Conservation (phyloP, 495 filamentous ascomycete genomes). For the Trichocladium uniseriatum region DNA sequence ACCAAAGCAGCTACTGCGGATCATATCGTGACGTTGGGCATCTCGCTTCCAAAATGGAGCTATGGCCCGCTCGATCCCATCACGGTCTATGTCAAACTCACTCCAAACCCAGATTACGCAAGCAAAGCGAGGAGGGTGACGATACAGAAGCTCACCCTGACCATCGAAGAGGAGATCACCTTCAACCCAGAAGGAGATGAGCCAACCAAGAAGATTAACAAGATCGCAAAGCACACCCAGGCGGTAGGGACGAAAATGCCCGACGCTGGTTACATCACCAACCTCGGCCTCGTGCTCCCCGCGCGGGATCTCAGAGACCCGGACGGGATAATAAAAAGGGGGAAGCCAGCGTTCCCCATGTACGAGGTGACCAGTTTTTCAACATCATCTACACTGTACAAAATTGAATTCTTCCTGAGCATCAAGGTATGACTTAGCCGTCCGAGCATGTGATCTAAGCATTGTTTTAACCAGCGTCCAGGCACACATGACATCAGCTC, state of each 20-base stretch:
- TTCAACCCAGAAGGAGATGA: slow-evolving; percentile 99
- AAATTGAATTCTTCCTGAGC: slow-evolving; percentile 92
- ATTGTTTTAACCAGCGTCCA: slow-evolving; percentile 31
- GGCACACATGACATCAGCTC: slow-evolving; percentile 84
- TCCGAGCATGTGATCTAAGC: neutral
- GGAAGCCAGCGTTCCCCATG: slow-evolving; percentile 78
- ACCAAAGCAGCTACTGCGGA: slow-evolving; percentile 75
- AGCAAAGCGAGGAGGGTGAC: slow-evolving; percentile 84
- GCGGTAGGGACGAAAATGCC: slow-evolving; percentile 72
- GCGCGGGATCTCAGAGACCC: slow-evolving; percentile 79
- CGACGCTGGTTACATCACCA: slow-evolving; percentile 80
- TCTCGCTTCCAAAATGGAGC: slow-evolving; percentile 88
- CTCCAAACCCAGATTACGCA: slow-evolving; percentile 86
- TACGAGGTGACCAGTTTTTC: slow-evolving; percentile 86
- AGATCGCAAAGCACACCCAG: slow-evolving; percentile 75
- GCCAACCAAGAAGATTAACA: slow-evolving; percentile 81
- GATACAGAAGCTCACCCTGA: slow-evolving; percentile 86
- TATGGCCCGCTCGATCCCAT: slow-evolving; percentile 95
- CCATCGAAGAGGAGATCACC: slow-evolving; percentile 93
- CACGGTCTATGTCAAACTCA: slow-evolving; percentile 85
- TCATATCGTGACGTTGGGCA: slow-evolving; percentile 83
- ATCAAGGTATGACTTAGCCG: slow-evolving; percentile 61
- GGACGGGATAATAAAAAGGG: slow-evolving; percentile 79
- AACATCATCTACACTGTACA: slow-evolving; percentile 88
- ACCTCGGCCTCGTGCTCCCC: slow-evolving; percentile 83